Conservation (phyloP, 2,329 filamentous ascomycete genomes). For the Thielaviopsis euricoi region DNA sequence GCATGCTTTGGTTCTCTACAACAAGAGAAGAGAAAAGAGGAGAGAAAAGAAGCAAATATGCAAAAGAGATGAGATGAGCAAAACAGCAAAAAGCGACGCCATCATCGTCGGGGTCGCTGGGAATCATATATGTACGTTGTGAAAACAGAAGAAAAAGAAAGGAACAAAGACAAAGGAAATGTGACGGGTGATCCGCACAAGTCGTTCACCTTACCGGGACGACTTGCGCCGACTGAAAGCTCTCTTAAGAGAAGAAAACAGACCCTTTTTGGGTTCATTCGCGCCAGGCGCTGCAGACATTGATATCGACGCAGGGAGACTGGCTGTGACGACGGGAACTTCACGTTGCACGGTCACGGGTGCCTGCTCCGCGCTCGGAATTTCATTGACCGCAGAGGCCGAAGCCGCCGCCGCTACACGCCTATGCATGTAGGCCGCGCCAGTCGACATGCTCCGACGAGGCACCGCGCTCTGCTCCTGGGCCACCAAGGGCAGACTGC, state of each 20-base stretch:
- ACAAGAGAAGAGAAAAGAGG: background rate
- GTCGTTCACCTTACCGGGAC: background rate
- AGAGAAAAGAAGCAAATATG: background rate
- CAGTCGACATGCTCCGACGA: constrained; percentile 14
- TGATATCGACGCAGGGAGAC: background rate
- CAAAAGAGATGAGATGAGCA: background rate
- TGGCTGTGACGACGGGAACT: background rate
- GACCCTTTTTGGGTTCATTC: constrained; percentile 6
- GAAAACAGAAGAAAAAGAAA: constrained; percentile 1
- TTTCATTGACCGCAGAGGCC: constrained; percentile 1
- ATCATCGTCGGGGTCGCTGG: background rate
- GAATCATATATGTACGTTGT: background rate
- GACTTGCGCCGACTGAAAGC: constrained; percentile 10
- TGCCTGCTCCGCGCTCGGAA: background rate
- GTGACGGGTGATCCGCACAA: background rate
- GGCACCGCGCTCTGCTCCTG: constrained; percentile 7
- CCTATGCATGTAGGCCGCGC: constrained; percentile 15
- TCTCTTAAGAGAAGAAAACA: constrained; percentile 12
- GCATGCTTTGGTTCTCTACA: background rate
- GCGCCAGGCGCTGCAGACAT: background rate
- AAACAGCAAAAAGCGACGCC: background rate
- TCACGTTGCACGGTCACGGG: background rate
- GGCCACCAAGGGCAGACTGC: background rate
- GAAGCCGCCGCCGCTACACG: constrained; percentile 5
- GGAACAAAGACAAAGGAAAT: background rate